phyloP scores from a whole-genome alignment of 306 rosid species.

The Acacia crassicarpa region DNA sequence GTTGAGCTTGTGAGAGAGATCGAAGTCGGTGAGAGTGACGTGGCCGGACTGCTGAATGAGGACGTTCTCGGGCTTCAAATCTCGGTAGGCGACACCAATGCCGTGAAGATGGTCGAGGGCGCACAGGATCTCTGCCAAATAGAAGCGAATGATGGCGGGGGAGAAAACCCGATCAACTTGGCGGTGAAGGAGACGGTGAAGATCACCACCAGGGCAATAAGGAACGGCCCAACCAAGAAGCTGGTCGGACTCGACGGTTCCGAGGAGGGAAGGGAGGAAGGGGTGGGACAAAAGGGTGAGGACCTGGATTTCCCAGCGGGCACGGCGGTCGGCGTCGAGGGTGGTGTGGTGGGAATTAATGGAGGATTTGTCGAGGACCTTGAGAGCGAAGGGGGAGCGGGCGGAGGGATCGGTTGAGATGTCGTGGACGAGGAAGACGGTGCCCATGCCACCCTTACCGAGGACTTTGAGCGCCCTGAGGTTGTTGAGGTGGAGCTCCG shows the following conservation, averaged over 20 bases:
- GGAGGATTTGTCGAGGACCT: constrained; percentile 71
- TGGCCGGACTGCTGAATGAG: constrained; percentile 83
- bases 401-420: constrained; percentile 29
- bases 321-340: constrained; percentile 75
- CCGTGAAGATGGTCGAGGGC: constrained; percentile 80
- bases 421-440: constrained; percentile 78
- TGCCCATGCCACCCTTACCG: constrained; percentile 96
- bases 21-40: constrained; percentile 92
- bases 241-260: constrained; percentile 51
- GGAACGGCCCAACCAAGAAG: constrained; percentile 84
- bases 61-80: constrained; percentile 91
- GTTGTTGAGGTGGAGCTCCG: constrained; percentile 56
- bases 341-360: constrained; percentile 39
- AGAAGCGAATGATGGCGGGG: constrained; percentile 70
- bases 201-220: constrained; percentile 93
- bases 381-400: constrained; percentile 57
- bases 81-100: constrained; percentile 86
- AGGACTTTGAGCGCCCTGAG: constrained; percentile 67
- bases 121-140: constrained; percentile 79
- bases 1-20: constrained; percentile 66
- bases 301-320: constrained; percentile 82
- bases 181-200: constrained; percentile 78
- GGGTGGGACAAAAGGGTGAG: constrained; percentile 65
- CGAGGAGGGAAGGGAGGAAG: constrained; percentile 65
- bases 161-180: constrained; percentile 83